phyloP scores from a whole-genome alignment of 2,329 filamentous ascomycete genomes.

The Ascochyta koolunga region DNA sequence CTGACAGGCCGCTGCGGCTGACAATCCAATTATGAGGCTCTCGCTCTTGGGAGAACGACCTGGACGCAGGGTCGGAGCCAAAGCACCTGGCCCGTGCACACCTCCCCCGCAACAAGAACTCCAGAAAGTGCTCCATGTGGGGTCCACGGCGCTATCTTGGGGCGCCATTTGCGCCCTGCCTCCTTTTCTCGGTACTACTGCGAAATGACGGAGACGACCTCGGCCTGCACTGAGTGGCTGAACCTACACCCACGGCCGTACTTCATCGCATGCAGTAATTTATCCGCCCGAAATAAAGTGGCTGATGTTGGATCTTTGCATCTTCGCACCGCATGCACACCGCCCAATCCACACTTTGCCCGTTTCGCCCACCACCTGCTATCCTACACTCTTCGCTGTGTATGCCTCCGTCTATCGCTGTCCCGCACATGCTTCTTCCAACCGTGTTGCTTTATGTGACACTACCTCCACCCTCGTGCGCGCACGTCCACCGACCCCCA shows the following conservation, averaged over 20 bases:
- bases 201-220: constrained; percentile 12
- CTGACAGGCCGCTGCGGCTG: constrained; percentile 20
- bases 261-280: constrained; percentile 4
- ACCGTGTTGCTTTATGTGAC: constrained; percentile 15
- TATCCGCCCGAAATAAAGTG: constrained; percentile 8
- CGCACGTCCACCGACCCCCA: constrained; percentile 12
- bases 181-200: constrained; percentile 12
- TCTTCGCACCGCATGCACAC: neutral
- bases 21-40: constrained; percentile 20
- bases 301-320: neutral
- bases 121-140: constrained; percentile 9
- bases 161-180: no score
- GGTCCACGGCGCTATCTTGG: neutral
- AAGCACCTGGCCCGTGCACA: neutral
- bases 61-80: constrained; percentile 8
- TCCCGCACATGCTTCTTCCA: constrained; percentile 17
- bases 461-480: constrained; percentile 19
- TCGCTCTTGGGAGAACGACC: neutral
- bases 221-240: constrained; percentile 4
- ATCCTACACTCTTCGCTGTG: constrained; percentile 32
- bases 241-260: neutral
- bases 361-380: constrained; percentile 12
- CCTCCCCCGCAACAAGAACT: constrained; percentile 7
- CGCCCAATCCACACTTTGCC: constrained; percentile 2
- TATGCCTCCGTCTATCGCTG: constrained; percentile 23